Evolutionary conservation across 192 early-diverging fungal species (phyloP).

Genomic region (Haplosporangium gracile): DNA sequence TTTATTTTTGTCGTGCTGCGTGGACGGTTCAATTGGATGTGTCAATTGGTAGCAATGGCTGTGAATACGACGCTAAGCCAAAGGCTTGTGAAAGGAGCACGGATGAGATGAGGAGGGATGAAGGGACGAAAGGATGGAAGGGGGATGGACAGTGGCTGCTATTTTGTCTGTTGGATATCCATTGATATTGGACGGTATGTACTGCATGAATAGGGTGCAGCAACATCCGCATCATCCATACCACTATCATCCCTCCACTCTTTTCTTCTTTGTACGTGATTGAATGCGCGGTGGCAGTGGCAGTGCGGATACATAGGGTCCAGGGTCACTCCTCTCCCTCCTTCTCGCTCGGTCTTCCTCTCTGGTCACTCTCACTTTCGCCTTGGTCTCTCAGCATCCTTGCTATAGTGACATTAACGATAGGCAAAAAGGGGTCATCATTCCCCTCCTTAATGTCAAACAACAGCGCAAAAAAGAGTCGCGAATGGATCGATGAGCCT

Average conservation of each 20-base stretch:
- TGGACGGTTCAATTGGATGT: background rate
- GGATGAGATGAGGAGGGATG: background rate
- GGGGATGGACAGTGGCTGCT: background rate
- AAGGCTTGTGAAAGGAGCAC: conserved; percentile 2
- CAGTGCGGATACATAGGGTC: too few species aligned
- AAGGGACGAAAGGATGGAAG: background rate
- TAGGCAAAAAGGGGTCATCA: background rate
- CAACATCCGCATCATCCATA: too few species aligned
- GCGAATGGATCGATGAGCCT: background rate
- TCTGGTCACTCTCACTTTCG: background rate
- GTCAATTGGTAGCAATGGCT: background rate
- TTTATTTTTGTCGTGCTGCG: background rate
- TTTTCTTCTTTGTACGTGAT: too few species aligned
- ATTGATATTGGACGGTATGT: too few species aligned
- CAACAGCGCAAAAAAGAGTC: background rate
- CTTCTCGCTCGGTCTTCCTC: too few species aligned
- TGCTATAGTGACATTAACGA: background rate
- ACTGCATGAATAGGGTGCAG: too few species aligned
- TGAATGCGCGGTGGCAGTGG: background rate
- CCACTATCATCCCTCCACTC: too few species aligned
- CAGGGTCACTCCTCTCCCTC: too few species aligned
- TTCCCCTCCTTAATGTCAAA: background rate
- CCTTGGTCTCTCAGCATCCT: background rate
- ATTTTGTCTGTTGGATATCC: background rate
- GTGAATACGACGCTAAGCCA: background rate